phyloP scores from a whole-genome alignment of 768 basidiomycete genomes.

The Lactifluus rugatus region DNA sequence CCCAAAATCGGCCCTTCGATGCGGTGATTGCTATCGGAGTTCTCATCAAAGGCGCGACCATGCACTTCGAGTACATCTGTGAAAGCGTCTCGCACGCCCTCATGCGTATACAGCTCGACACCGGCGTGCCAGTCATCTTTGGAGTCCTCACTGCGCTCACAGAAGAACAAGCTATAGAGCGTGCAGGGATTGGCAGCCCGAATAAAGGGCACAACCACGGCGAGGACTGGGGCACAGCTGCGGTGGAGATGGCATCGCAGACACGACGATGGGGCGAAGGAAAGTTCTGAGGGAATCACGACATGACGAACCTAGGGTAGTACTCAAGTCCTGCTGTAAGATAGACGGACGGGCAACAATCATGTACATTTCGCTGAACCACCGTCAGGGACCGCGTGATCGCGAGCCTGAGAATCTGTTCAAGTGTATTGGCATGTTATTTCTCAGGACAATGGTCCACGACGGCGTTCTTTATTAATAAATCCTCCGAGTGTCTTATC shows the following conservation, averaged over 20 bases:
- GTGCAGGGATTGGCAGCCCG: slow-evolving; percentile 74
- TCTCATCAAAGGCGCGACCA: slow-evolving; percentile 94
- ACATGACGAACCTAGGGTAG: background rate
- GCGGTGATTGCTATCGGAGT: slow-evolving; percentile 97
- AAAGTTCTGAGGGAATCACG: slow-evolving; percentile 34
- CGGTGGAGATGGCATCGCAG: slow-evolving; percentile 83
- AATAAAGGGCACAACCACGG: slow-evolving; percentile 92
- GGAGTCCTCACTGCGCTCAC: slow-evolving; percentile 88
- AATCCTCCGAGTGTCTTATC: background rate
- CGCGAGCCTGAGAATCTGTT: background rate
- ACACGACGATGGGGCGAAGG: slow-evolving; percentile 61
- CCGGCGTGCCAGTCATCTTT: slow-evolving; percentile 90
- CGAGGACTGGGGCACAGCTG: slow-evolving; percentile 95
- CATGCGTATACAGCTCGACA: slow-evolving; percentile 91
- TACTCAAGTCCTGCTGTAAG: background rate
- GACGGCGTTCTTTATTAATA: background rate
- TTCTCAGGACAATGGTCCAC: background rate
- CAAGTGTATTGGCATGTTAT: background rate
- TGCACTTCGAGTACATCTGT: slow-evolving; percentile 99
- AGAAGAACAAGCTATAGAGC: slow-evolving; percentile 89
- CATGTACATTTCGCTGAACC: background rate
- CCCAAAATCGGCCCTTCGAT: slow-evolving; percentile 65
- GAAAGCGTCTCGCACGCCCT: slow-evolving; percentile 88
- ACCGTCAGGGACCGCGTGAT: background rate
- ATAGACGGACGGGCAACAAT: background rate